These are phyloP conservation scores for Trypethelium eluteriae DNA, from an alignment of 495 filamentous ascomycete species.

Conservation along the genomic window DNA sequence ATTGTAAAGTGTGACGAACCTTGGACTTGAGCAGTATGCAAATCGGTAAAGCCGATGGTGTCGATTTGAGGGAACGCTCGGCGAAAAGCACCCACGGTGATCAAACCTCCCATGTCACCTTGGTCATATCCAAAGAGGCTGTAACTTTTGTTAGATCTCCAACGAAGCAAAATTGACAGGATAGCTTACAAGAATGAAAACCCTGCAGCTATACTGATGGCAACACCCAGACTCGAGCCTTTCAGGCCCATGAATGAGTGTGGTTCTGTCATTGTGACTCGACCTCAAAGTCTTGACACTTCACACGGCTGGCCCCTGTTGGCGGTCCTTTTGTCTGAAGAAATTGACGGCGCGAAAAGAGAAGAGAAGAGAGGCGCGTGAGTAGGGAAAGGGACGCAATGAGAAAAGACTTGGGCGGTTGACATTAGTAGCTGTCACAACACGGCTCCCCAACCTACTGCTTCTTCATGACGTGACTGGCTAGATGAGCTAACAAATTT, in stretches of 20 bases:
- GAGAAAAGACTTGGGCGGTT: neutral
- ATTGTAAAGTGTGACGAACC: neutral
- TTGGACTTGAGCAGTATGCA: slow-evolving; percentile 8
- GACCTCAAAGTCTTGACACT: neutral
- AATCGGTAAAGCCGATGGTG: slow-evolving; percentile 12
- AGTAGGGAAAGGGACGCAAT: neutral
- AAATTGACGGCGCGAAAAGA: neutral
- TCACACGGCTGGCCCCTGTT: neutral
- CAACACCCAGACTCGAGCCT: slow-evolving; percentile 17
- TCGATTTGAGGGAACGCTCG: slow-evolving; percentile 24
- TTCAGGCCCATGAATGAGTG: slow-evolving; percentile 17
- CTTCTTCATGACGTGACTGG: slow-evolving; percentile 4
- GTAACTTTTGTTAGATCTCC: neutral
- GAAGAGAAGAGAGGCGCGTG: neutral
- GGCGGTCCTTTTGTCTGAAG: neutral
- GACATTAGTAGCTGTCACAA: neutral
- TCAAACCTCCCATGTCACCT: slow-evolving; percentile 25
- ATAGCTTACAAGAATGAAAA: slow-evolving; percentile 19
- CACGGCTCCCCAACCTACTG: neutral
- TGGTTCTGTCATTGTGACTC: slow-evolving; percentile 1
- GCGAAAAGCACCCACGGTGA: slow-evolving; percentile 21
- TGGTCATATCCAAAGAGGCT: slow-evolving; percentile 30
- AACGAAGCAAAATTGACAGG: neutral
- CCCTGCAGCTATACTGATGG: slow-evolving; percentile 22
- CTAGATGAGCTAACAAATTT: neutral